Conservation (phyloP, 1,284 basidiomycete species). For the Agaricales sp. region DNA sequence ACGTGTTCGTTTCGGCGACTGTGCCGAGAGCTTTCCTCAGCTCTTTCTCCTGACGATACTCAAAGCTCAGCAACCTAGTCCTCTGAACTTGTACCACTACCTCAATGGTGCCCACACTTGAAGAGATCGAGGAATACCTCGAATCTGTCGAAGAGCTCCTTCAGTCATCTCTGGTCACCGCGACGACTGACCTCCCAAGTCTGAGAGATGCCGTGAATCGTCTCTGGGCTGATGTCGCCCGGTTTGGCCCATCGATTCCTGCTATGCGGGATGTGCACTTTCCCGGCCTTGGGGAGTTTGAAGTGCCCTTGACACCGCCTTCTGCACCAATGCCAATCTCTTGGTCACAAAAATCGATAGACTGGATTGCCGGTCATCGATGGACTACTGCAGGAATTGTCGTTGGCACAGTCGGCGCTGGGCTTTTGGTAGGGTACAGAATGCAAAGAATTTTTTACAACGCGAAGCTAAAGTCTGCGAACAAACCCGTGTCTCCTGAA, state of each 20-base stretch:
- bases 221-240: slow-evolving; percentile 67
- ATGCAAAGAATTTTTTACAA: slow-evolving; percentile 13
- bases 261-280: slow-evolving; percentile 50
- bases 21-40: background rate
- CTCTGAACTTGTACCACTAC: background rate
- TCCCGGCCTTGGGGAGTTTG: slow-evolving; percentile 59
- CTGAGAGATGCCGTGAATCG: slow-evolving; percentile 56
- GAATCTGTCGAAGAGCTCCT: slow-evolving; percentile 57
- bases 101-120: slow-evolving; percentile 25
- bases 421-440: slow-evolving; percentile 48
- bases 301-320: slow-evolving; percentile 60
- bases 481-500: slow-evolving; percentile 24
- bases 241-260: slow-evolving; percentile 66
- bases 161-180: slow-evolving; percentile 44
- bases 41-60: background rate
- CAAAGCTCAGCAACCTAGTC: background rate
- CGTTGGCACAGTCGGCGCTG: slow-evolving; percentile 44
- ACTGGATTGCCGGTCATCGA: slow-evolving; percentile 48
- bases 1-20: too few species aligned
- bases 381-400: slow-evolving; percentile 44
- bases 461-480: background rate
- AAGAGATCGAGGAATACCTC: slow-evolving; percentile 64
- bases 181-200: slow-evolving; percentile 48
- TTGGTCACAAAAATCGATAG: slow-evolving; percentile 32
- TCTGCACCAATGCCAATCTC: slow-evolving; percentile 38